A percentile compares a stretch with the other conserved stretches of the same genome.
These are phyloP conservation scores for Botryotinia globosa DNA, from an alignment of 2,329 filamentous ascomycete genomes.

Conservation along the genomic window DNA sequence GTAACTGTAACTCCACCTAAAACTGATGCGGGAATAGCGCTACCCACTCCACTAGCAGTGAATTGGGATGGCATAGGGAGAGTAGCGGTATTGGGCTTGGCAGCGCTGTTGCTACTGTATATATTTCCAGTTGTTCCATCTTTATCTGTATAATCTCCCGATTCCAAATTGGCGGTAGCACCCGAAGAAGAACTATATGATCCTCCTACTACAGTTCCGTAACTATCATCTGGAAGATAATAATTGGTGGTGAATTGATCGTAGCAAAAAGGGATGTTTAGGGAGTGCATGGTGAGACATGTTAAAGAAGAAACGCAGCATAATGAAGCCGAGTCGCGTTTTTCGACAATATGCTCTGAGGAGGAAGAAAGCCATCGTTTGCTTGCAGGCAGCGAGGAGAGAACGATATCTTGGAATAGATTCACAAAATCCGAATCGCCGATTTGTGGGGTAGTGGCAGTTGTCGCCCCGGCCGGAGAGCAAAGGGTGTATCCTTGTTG, in stretches of 20 bases:
- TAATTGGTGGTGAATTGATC: conserved; percentile 52
- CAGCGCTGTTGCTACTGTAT: conserved; percentile 40
- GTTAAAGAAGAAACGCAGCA: conserved; percentile 32
- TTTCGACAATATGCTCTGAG: not conserved
- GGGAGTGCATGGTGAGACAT: conserved; percentile 32
- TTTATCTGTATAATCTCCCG: conserved; percentile 43
- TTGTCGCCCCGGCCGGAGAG: conserved; percentile 36
- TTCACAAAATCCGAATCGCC: conserved; percentile 33
- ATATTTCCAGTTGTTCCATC: conserved; percentile 45
- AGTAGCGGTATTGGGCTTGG: conserved; percentile 45
- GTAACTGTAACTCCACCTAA: conserved; percentile 43
- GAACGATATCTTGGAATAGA: conserved; percentile 38
- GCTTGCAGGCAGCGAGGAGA: conserved; percentile 34
- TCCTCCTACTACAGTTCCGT: conserved; percentile 46
- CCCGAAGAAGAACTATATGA: conserved; percentile 42
- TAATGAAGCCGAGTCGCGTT: conserved; percentile 26
- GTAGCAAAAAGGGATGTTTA: conserved; percentile 49
- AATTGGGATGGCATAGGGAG: conserved; percentile 46
- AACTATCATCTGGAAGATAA: conserved; percentile 46
- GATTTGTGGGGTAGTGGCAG: conserved; percentile 33
- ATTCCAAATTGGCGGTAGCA: conserved; percentile 44
- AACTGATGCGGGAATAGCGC: conserved; percentile 45
- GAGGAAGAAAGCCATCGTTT: conserved; percentile 21
- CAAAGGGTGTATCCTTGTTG: conserved; percentile 36
- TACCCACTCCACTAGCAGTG: conserved; percentile 46